These are phyloP conservation scores for Beauveria rudraprayagi DNA, from an alignment of 2,329 filamentous ascomycete genomes.

Conservation along the genomic window DNA sequence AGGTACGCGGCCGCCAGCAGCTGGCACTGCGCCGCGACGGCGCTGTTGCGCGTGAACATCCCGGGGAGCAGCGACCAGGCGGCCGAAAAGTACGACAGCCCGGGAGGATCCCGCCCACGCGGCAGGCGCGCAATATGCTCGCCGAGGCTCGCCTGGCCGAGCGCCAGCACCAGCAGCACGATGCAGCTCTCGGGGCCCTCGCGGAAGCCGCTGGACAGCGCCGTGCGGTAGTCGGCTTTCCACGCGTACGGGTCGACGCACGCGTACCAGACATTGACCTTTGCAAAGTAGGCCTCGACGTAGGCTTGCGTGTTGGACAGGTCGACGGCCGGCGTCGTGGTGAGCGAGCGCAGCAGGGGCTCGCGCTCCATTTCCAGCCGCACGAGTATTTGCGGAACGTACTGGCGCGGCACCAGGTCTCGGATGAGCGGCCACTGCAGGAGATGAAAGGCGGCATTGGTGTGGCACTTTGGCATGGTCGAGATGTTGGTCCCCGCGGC, in stretches of 20 bases:
- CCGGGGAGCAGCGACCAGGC: conserved; percentile 71
- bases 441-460: conserved; percentile 69
- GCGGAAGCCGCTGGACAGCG: conserved; percentile 66
- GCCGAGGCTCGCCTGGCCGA: conserved; percentile 67
- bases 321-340: conserved; percentile 59
- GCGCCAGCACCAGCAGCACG: conserved; percentile 66
- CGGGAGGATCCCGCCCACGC: conserved; percentile 51
- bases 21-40: conserved; percentile 72
- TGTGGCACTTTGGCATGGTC: conserved; percentile 79
- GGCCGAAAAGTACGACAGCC: conserved; percentile 70
- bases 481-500: conserved; percentile 58
- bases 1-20: conserved; percentile 74
- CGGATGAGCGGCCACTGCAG: conserved; percentile 75
- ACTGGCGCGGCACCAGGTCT: conserved; percentile 66
- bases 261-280: conserved; percentile 79
- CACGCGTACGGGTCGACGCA: conserved; percentile 78
- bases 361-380: conserved; percentile 75
- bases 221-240: conserved; percentile 66
- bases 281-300: conserved; percentile 71
- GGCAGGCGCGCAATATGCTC: conserved; percentile 69
- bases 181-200: conserved; percentile 78
- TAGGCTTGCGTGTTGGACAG: conserved; percentile 67
- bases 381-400: conserved; percentile 73
- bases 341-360: conserved; percentile 60
- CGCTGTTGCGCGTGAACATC: conserved; percentile 72